Base-by-base conservation (phyloP, 495 filamentous ascomycete species). In the Aspergillus heteromorphus region DNA sequence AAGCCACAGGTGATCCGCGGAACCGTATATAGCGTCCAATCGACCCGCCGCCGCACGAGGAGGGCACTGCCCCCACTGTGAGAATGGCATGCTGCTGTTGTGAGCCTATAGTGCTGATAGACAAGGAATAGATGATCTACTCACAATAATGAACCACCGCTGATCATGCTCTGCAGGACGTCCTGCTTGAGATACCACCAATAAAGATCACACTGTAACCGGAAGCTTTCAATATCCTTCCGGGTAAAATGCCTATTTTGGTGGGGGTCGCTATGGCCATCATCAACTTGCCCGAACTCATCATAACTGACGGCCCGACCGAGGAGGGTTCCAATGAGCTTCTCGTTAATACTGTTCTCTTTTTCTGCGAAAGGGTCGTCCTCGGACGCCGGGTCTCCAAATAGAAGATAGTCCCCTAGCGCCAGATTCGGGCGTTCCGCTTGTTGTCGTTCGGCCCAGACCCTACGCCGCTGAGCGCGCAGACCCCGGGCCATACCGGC, bases 161-260 rank as follows among this genome's bases (percentile, higher is more conserved):
- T 92, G 31, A 98, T 72, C 53, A 97, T 79, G 63, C 90, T 91
- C 67, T 97, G 92, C 61, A 91, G 89, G 6, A 86, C 81, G 70
- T 98, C 93, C 70, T 96, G 92, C 71, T 96, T 95, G 51, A 79
- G 84, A 69, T 87, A 98, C 91, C 90, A 97, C 93, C 93, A 98
- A 72, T 87, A 95, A 25, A 98, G 74, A 70, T 98, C 93, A 51
- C 86, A 82, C 49, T 95, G 80, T 34, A 88, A 81, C 64, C 90
- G 83, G 62, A 88, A 95, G 20, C 73, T 81, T 55, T 92, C 88
- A 47, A 92, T 78, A 45, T 93, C 89, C 52, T 83, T 86, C 17
- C 82, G 76, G 3, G 83, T 82, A 40, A 86, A 83, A n/a, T 69
- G 61, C 27, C 59, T 64, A 45, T 68, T 66, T 42, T 56, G 64